These are phyloP conservation scores for Mycena galopus DNA, from an alignment of 768 basidiomycete genomes.

Conservation along the genomic window DNA sequence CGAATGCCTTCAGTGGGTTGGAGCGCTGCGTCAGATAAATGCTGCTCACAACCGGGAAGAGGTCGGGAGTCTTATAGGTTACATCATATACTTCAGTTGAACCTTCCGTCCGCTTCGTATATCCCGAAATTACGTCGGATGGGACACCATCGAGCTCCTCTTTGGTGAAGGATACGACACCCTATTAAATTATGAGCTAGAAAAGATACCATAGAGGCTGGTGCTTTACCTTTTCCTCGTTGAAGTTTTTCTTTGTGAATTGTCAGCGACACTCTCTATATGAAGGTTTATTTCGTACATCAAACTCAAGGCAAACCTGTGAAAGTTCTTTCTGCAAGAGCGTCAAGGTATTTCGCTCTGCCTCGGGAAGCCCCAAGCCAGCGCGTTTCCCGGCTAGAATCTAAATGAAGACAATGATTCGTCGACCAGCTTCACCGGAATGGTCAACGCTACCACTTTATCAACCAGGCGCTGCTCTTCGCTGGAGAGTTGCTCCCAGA, in stretches of 20 bases:
- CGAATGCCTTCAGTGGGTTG: neutral
- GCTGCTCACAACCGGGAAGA: conserved; percentile 80
- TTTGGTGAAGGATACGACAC: conserved; percentile 70
- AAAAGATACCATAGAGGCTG: neutral
- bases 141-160: conserved; percentile 88
- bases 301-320: conserved; percentile 82
- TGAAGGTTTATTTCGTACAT: conserved; percentile 61
- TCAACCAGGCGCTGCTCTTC: conserved; percentile 87
- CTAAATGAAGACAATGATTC: conserved; percentile 47
- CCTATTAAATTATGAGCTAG: conserved; percentile 52
- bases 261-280: conserved; percentile 12
- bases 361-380: conserved; percentile 79
- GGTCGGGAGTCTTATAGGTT: conserved; percentile 87
- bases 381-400: conserved; percentile 84
- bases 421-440: neutral
- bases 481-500: conserved; percentile 69
- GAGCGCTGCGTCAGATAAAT: neutral
- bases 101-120: conserved; percentile 72
- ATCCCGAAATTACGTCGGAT: conserved; percentile 83
- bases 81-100: conserved; percentile 75
- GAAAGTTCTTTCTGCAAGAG: conserved; percentile 82
- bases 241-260: conserved; percentile 82
- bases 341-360: conserved; percentile 69
- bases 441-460: conserved; percentile 65
- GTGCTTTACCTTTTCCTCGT: conserved; percentile 80